These are phyloP conservation scores for Phytophthora vignae DNA, from an alignment of 352 stramenopile species.

Conservation along the genomic window DNA sequence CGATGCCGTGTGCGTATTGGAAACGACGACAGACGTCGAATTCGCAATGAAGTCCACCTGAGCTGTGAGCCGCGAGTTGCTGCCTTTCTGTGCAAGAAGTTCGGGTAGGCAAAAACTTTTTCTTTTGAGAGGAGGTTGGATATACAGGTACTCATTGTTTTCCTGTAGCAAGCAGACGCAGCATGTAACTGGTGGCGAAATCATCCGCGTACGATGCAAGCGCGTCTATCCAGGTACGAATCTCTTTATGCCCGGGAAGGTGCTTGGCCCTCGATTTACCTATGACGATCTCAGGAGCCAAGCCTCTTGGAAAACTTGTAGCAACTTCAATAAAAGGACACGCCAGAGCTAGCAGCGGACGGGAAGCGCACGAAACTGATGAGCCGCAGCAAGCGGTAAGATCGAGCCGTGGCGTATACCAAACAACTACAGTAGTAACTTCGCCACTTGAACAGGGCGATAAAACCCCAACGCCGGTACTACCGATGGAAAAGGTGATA, in stretches of 20 bases:
- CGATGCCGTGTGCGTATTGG: neutral
- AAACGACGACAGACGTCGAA: slow-evolving; percentile 7
- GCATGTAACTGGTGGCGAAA: slow-evolving; percentile 58
- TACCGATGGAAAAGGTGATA: slow-evolving; percentile 56
- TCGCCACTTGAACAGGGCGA: neutral
- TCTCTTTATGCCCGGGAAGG: too few species aligned
- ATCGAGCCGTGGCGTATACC: too few species aligned
- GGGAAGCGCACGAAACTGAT: neutral
- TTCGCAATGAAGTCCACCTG: slow-evolving; percentile 46
- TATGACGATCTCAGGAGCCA: neutral
- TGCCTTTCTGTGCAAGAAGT: slow-evolving; percentile 69
- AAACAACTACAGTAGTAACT: too few species aligned
- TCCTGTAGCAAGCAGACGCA: slow-evolving; percentile 37
- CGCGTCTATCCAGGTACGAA: slow-evolving; percentile 36
- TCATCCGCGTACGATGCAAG: slow-evolving; percentile 61
- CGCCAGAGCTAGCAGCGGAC: neutral
- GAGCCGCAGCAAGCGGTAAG: neutral
- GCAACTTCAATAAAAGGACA: neutral
- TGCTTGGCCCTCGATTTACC: too few species aligned
- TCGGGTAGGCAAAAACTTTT: slow-evolving; percentile 35
- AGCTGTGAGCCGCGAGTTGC: slow-evolving; percentile 58
- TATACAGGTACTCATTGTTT: too few species aligned
- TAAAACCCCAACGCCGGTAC: neutral
- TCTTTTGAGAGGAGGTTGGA: too few species aligned
- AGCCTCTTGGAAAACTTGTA: slow-evolving; percentile 1